Evolutionary conservation across 169 alveolate genomes (phyloP), one percentile per base, ranked within the genome.

Genomic region (Cryptosporidium bovis): DNA sequence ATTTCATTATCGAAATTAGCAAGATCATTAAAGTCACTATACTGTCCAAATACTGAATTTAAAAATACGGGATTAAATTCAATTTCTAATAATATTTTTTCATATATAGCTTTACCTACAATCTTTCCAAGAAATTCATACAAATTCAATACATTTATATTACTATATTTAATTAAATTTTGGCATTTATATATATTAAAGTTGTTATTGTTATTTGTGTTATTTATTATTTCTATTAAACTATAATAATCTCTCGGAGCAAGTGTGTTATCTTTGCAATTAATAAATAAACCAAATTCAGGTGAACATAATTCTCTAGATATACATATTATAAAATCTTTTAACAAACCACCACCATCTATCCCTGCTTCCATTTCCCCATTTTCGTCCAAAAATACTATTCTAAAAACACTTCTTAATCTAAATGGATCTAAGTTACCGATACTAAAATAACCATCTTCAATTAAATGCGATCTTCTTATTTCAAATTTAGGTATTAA

Each of bases 271-370:
- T 62, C 58, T 44, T 50, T 60, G 16, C 83, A 53, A 68, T 65
- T 67, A 33, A 92, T 91, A 82, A 96, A 96, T 8, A 96, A 92
- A 29, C 97, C 97, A 83, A 90, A 95, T 51, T 92, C 90, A 20
- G 97, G 95, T 40, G 94, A 94, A 55, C 97, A 97, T 33, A 94
- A 92, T 40, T 93, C 93, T 69, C 95, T 90, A 36, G 98, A 93
- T 36, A 97, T 91, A 58, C 95, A 91, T 3, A 93, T 94, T 62
- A 98, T 90, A 83, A 98, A 97, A 89, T 98, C 99, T 92, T 97
- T 97, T 83, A 97, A 95, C 20, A 98, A 93, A 10, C 99, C 99
- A 31, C 99, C 99, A 18, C 99, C 99, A 85, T 98, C 99, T 46
- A 96, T 93, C 15, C 99, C 99, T 77, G 94, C 96, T 87, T 97